Evolutionary conservation across 2,329 filamentous ascomycete species (phyloP).

Genomic region (Colletotrichum sp.): DNA sequence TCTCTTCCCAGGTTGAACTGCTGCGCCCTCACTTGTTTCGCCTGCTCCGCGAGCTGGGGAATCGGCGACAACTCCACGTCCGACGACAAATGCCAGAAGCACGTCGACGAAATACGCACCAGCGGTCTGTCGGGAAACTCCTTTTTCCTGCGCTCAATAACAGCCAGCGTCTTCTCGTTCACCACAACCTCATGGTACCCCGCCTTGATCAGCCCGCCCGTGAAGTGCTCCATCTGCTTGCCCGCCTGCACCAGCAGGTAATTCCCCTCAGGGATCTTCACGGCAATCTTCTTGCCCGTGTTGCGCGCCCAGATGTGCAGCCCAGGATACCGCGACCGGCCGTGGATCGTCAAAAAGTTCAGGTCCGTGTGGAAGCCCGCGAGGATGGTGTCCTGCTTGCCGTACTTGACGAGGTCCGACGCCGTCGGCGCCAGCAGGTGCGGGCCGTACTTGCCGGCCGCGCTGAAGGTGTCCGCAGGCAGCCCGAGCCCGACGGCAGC

Average conservation of each 20-base stretch:
- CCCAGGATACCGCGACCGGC: constrained; percentile 65
- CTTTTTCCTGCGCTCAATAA: constrained; percentile 46
- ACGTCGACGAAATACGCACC: constrained; percentile 63
- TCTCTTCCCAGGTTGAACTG: constrained; percentile 56
- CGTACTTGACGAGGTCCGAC: constrained; percentile 61
- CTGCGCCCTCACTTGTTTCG: constrained; percentile 47
- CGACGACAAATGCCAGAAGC: constrained; percentile 66
- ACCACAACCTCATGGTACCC: constrained; percentile 68
- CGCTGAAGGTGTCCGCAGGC: constrained; percentile 55
- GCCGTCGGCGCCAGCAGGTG: constrained; percentile 67
- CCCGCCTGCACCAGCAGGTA: constrained; percentile 66
- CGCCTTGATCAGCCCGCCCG: constrained; percentile 65
- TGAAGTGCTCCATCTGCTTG: constrained; percentile 67
- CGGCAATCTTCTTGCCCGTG: constrained; percentile 62
- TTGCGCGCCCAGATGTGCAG: constrained; percentile 69
- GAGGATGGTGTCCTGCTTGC: constrained; percentile 60
- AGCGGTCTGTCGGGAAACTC: constrained; percentile 54
- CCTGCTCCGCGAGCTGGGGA: constrained; percentile 49
- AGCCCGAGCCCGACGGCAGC: constrained; percentile 61
- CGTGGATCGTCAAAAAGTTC: constrained; percentile 70
- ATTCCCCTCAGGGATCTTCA: constrained; percentile 62
- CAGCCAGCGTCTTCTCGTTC: constrained; percentile 55
- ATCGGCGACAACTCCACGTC: constrained; percentile 61
- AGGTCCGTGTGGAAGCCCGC: constrained; percentile 70
- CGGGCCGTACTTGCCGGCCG: constrained; percentile 63